phyloP scores from a whole-genome alignment of 2,329 filamentous ascomycete genomes.

The Sporothrix pallida region DNA sequence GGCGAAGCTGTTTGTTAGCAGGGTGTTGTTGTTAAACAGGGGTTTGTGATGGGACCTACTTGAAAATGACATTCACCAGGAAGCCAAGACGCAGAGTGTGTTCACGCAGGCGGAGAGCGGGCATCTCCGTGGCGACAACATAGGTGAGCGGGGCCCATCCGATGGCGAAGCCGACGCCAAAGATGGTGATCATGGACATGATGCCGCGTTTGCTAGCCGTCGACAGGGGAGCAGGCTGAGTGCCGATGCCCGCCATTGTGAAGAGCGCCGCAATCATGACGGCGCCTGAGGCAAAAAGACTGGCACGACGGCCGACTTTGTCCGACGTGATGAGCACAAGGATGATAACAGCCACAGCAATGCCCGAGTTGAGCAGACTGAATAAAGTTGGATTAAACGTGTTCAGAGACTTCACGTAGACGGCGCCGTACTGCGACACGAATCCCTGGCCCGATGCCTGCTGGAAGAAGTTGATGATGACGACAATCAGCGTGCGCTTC shows the following conservation, averaged over 20 bases:
- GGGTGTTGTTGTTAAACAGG: no score
- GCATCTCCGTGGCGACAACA: constrained; percentile 47
- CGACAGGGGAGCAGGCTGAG: constrained; percentile 23
- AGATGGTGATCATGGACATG: constrained; percentile 45
- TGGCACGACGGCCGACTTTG: constrained; percentile 20
- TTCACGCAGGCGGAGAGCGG: constrained; percentile 44
- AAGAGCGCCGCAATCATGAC: constrained; percentile 44
- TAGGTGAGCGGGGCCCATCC: constrained; percentile 48
- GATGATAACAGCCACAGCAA: constrained; percentile 8
- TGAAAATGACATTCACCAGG: constrained; percentile 20
- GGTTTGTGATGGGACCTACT: not conserved
- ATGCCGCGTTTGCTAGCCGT: constrained; percentile 1
- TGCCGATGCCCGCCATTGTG: constrained; percentile 48
- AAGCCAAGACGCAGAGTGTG: constrained; percentile 40
- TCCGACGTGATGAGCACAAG: not conserved
- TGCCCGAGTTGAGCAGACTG: constrained; percentile 26
- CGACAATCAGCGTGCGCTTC: constrained; percentile 27
- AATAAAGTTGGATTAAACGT: constrained; percentile 26
- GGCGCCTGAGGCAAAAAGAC: constrained; percentile 42
- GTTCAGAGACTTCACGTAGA: constrained; percentile 29
- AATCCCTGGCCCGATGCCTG: constrained; percentile 34
- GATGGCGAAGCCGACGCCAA: constrained; percentile 43
- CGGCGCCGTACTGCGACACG: constrained; percentile 30
- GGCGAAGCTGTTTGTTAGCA: constrained; percentile 29
- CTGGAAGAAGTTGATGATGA: constrained; percentile 30